phyloP scores from a whole-genome alignment of 805 yeast genomes.

The Ascoidea rubescens region DNA sequence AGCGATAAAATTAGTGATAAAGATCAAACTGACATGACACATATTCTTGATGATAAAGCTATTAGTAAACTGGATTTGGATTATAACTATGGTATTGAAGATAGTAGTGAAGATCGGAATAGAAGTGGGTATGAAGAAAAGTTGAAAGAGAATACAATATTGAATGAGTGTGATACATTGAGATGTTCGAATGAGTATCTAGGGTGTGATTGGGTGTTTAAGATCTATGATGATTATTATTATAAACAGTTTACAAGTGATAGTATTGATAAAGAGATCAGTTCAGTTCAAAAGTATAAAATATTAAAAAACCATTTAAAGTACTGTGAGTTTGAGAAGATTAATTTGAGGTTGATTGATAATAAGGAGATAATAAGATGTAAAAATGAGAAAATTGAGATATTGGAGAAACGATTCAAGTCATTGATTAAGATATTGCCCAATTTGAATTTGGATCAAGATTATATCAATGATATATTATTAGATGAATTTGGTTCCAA shows the following conservation, averaged over 20 bases:
- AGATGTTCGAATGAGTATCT: not conserved
- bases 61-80: no score
- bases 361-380: not conserved
- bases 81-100: no score
- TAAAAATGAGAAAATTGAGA: no score
- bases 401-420: no score
- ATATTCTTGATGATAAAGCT: no score
- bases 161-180: not conserved
- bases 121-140: not conserved
- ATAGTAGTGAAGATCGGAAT: no score
- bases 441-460: no score
- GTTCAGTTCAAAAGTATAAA: not conserved
- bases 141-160: not conserved
- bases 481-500: not conserved
- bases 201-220: not conserved
- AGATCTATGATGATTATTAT: not conserved
- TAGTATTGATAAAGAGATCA: not conserved
- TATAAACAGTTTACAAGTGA: not conserved
- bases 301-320: not conserved
- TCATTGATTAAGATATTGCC: no score
- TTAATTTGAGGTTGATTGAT: no score
- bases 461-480: not conserved
- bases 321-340: not conserved
- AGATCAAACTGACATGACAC: not conserved
- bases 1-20: not conserved